phyloP scores from a whole-genome alignment of 345 rosid genomes.

The Carallia brachiata region DNA sequence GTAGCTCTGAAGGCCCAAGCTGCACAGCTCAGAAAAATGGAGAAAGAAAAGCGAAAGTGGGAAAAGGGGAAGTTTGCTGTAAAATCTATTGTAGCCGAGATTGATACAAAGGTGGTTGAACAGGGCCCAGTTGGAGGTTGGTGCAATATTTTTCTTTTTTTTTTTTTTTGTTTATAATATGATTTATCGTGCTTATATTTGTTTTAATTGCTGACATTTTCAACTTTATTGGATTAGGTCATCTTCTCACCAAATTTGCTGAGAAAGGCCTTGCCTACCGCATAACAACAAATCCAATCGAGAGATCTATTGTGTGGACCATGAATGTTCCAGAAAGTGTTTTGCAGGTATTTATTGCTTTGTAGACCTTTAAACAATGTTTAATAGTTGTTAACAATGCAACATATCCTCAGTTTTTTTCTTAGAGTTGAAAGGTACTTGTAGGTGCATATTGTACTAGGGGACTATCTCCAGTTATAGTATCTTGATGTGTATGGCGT shows the following conservation, averaged over 20 bases:
- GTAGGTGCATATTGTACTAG: background rate
- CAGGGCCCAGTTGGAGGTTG: constrained; percentile 76
- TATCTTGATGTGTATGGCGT: background rate
- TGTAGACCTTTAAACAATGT: background rate
- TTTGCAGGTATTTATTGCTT: constrained; percentile 51
- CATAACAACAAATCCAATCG: constrained; percentile 68
- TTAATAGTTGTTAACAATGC: background rate
- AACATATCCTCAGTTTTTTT: background rate
- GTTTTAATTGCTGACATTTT: constrained; percentile 23
- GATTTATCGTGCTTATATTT: constrained; percentile 14
- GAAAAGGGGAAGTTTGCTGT: constrained; percentile 82
- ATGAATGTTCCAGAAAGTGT: constrained; percentile 72
- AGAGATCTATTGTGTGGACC: constrained; percentile 85
- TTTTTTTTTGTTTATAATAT: background rate
- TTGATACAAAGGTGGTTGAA: constrained; percentile 82
- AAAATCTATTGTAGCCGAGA: constrained; percentile 76
- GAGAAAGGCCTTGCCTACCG: constrained; percentile 76
- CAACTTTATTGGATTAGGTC: constrained; percentile 50
- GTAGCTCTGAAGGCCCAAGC: constrained; percentile 81
- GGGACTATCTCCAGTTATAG: background rate
- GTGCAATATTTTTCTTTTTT: constrained; percentile 5
- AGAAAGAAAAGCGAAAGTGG: constrained; percentile 84
- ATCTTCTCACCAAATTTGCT: constrained; percentile 73
- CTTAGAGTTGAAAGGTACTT: background rate
- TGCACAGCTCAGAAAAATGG: constrained; percentile 65